A percentile compares a stretch with the other conserved stretches of the same genome.
Conservation (phyloP, 805 yeast genomes). For the Komagataella mondaviorum region DNA sequence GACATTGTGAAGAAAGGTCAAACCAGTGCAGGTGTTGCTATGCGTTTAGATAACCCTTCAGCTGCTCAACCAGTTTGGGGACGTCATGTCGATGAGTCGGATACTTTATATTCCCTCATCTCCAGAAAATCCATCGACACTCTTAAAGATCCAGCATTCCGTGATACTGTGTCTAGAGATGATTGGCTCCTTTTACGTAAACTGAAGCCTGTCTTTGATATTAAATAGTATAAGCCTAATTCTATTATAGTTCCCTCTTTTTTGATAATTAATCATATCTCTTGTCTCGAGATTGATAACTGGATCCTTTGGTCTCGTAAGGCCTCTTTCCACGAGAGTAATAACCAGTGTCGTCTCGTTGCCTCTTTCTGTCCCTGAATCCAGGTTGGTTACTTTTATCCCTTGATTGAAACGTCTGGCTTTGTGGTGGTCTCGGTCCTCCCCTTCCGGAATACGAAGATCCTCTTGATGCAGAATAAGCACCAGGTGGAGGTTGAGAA, state of each 20-base stretch:
- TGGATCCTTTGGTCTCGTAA: not conserved
- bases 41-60: constrained; percentile 90
- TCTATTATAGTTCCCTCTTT: not conserved
- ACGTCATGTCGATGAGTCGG: constrained; percentile 93
- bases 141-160: constrained; percentile 96
- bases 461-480: not conserved
- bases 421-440: not conserved
- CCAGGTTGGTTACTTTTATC: not conserved
- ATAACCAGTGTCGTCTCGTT: not conserved
- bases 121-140: constrained; percentile 87
- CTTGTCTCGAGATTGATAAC: not conserved
- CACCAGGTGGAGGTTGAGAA: not conserved
- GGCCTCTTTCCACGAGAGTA: not conserved
- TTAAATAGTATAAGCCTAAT: constrained; percentile 27
- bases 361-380: not conserved
- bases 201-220: constrained; percentile 80
- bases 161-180: constrained; percentile 85
- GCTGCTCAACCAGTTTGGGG: constrained; percentile 97
- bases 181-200: constrained; percentile 91
- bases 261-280: not conserved
- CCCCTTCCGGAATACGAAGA: not conserved
- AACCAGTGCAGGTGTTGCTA: constrained; percentile 96
- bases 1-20: constrained; percentile 84
- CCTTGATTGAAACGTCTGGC: not conserved
- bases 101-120: constrained; percentile 79